Percentiles rank a stretch among this genome's conserved stretches.
Evolutionary conservation across 768 basidiomycete genomes (phyloP).

Genomic region (Suillus plorans): DNA sequence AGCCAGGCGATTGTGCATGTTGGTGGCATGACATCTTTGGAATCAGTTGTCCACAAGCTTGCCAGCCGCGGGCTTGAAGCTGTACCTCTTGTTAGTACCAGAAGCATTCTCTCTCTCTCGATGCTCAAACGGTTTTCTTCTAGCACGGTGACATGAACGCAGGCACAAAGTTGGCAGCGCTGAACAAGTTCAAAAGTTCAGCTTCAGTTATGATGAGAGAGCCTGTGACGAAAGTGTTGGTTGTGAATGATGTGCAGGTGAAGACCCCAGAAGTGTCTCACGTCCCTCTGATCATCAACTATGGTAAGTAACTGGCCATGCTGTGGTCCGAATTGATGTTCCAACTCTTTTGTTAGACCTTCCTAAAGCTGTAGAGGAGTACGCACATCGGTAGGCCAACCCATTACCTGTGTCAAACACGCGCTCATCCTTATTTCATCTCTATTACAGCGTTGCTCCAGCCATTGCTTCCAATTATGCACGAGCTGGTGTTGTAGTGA

Average conservation of each 20-base stretch:
- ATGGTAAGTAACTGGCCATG: conserved; percentile 49
- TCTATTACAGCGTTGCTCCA: conserved; percentile 64
- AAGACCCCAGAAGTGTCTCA: conserved; percentile 89
- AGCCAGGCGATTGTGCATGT: conserved; percentile 84
- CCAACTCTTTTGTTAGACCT: conserved; percentile 52
- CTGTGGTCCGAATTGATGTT: background rate
- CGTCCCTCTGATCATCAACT: conserved; percentile 93
- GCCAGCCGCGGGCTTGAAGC: conserved; percentile 84
- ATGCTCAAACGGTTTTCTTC: conserved; percentile 15
- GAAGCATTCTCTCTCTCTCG: conserved; percentile 3
- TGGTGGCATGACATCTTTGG: conserved; percentile 83
- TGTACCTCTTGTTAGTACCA: conserved; percentile 74
- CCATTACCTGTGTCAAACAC: background rate
- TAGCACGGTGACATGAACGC: conserved; percentile 95
- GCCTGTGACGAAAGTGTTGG: conserved; percentile 69
- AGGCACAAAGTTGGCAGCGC: conserved; percentile 72
- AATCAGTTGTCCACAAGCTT: conserved; percentile 88
- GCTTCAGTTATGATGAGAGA: conserved; percentile 61
- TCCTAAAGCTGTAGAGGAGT: conserved; percentile 95
- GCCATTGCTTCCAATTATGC: conserved; percentile 83
- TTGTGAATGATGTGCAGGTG: conserved; percentile 92
- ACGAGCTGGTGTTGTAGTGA: conserved; percentile 90
- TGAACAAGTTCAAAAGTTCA: conserved; percentile 79
- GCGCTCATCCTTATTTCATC: conserved; percentile 16
- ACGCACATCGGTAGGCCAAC: conserved; percentile 77